These are phyloP conservation scores for Neurospora intermedia DNA, from an alignment of 495 filamentous ascomycete genomes.

Conservation along the genomic window DNA sequence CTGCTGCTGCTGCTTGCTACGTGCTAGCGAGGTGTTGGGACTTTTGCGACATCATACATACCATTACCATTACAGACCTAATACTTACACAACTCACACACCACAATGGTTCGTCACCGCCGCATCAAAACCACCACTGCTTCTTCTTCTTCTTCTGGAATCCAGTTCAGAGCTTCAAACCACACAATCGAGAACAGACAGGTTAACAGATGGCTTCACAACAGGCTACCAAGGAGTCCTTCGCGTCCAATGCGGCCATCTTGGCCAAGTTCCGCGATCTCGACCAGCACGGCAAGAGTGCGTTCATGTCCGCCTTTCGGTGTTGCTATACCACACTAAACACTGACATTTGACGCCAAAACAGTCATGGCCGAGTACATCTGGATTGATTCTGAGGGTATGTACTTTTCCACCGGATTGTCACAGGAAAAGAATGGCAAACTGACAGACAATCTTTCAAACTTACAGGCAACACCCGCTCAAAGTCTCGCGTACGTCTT, in stretches of 20 bases:
- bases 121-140: neutral
- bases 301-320: neutral
- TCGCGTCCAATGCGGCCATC: neutral
- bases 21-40: neutral
- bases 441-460: neutral
- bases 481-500: constrained; percentile 75
- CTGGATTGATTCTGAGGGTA: constrained; percentile 72
- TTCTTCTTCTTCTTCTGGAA: neutral
- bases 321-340: no score
- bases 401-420: neutral
- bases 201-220: neutral
- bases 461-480: constrained; percentile 46
- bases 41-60: neutral
- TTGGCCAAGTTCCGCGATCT: neutral
- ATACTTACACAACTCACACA: neutral
- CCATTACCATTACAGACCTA: neutral
- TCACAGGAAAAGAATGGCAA: neutral
- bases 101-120: neutral
- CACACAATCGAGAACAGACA: neutral
- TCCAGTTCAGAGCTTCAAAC: neutral
- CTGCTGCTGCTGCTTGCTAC: neutral
- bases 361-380: constrained; percentile 68
- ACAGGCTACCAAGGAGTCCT: neutral
- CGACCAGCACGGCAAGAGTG: neutral
- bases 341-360: neutral